Evolutionary conservation across 176 grass and related monocot species (phyloP).

Genomic region (Thalia dealbata): DNA sequence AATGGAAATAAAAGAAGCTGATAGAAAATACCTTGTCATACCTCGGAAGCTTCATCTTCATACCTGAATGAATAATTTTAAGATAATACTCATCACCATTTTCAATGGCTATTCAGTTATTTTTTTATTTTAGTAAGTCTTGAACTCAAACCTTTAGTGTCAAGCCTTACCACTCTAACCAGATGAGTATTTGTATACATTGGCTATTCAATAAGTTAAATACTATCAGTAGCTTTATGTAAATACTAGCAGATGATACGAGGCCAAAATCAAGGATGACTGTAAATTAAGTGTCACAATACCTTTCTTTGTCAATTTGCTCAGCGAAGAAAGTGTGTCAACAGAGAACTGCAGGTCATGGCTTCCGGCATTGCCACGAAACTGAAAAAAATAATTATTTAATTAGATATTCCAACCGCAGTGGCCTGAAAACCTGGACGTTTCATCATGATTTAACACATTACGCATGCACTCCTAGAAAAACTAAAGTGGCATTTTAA

Average conservation of each 20-base stretch:
- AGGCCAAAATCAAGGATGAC: neutral
- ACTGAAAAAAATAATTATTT: constrained; percentile 40
- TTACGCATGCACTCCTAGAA: constrained; percentile 1
- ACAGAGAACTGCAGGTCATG: constrained; percentile 87
- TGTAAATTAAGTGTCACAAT: neutral
- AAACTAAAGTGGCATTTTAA: constrained; percentile 15
- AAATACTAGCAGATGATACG: neutral
- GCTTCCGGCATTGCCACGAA: constrained; percentile 97
- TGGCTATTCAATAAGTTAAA: constrained; percentile 19
- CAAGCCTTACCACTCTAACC: too few species aligned
- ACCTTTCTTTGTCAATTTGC: constrained; percentile 92
- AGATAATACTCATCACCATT: constrained; percentile 24
- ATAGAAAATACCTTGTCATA: constrained; percentile 81
- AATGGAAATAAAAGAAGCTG: constrained; percentile 21
- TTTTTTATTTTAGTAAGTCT: too few species aligned
- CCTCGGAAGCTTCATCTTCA: constrained; percentile 90
- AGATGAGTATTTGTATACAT: too few species aligned
- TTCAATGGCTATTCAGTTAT: constrained; percentile 15
- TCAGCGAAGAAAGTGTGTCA: constrained; percentile 63
- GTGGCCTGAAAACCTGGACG: neutral
- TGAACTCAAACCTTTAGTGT: too few species aligned
- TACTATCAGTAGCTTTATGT: too few species aligned
- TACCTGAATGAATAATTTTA: constrained; percentile 53
- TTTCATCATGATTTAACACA: constrained; percentile 6
- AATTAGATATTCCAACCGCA: constrained; percentile 16